Evolutionary conservation across 1,284 basidiomycete species (phyloP).

Genomic region (Calocybe gambosa): DNA sequence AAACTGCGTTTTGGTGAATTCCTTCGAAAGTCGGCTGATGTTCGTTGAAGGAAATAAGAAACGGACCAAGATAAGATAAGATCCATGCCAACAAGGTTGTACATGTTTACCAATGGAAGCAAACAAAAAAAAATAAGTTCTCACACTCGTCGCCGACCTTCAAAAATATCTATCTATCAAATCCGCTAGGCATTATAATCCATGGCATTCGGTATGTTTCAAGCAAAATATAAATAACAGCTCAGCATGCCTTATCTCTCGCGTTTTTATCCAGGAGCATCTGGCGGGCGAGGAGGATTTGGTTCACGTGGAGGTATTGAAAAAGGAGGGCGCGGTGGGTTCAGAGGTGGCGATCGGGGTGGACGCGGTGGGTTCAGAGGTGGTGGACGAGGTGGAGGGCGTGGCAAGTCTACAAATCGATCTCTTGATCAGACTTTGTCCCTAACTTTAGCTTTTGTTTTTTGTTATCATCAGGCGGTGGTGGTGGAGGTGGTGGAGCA

Average conservation of each 20-base stretch:
- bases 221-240: not conserved
- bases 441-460: not conserved
- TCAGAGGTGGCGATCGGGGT: conserved; percentile 24
- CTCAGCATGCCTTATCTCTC: not conserved
- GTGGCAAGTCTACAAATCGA: not conserved
- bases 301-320: conserved; percentile 26
- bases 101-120: conserved; percentile 18
- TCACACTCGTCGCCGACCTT: not conserved
- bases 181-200: conserved; percentile 8
- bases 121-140: conserved; percentile 16
- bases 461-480: conserved; percentile 11
- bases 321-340: conserved; percentile 27
- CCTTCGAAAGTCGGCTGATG: too few relatives aligned
- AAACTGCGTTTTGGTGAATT: not conserved
- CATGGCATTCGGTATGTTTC: conserved; percentile 23
- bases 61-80: conserved; percentile 17
- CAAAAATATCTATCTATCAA: conserved; percentile 3
- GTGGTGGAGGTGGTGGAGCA: conserved; percentile 21
- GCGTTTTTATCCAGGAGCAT: conserved; percentile 31
- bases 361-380: conserved; percentile 21
- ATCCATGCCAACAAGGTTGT: conserved; percentile 9
- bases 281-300: conserved; percentile 52
- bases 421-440: not conserved
- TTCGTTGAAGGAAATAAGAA: too few relatives aligned
- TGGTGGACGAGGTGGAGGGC: conserved; percentile 15